Base-by-base conservation (phyloP, 805 yeast genomes). In the Ascoidea asiatica region DNA sequence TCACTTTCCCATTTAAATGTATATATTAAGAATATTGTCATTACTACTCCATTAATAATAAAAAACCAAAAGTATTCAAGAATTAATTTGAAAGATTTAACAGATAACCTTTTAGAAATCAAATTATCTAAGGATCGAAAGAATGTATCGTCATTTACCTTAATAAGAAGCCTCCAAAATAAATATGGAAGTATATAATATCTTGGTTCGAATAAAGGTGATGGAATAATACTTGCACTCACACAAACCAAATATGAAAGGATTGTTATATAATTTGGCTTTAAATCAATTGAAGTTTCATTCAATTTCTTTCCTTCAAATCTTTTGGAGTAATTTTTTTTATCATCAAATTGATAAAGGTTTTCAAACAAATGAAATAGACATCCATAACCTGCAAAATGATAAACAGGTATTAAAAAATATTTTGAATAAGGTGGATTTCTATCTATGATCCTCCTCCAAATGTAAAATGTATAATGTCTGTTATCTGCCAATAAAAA, bases 201-300 rank as follows among this genome's bases (percentile, higher is more conserved):
- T 46, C 98, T 73, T 42, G 97, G 95, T 61, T 92, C 98, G 55
- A 92, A 79, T 50, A 92, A 66, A 4, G 97, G 98, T 0, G 96
- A 80, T 19, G 97, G 96, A 0, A 83, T 73, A 19, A 92, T 66
- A 0, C 92, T 81, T 5, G 76, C 58, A 1, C 69, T 53, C 0
- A 75, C 66, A 39, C 88, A 79, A 0, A 62, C 59, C 2, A 77
- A 44, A 47, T 70, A 78, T 0, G 78, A 72, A 4, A 75, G 43
- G 38, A 72, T 67, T n/a, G 80, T 61, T 19, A 68, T 40, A 5
- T 40, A 33, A 19, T 23, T 29, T 29, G 35, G 35, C 4, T 29
- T 29, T 29, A 29, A 29, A 29, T 29, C 4, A 11, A 11, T 29
- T 8, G 8, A 11, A 29, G 15, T 29, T 17, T 11, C 40, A 41